Base-by-base conservation (phyloP, 139 green algal species). In the Micractinium sp. region DNA sequence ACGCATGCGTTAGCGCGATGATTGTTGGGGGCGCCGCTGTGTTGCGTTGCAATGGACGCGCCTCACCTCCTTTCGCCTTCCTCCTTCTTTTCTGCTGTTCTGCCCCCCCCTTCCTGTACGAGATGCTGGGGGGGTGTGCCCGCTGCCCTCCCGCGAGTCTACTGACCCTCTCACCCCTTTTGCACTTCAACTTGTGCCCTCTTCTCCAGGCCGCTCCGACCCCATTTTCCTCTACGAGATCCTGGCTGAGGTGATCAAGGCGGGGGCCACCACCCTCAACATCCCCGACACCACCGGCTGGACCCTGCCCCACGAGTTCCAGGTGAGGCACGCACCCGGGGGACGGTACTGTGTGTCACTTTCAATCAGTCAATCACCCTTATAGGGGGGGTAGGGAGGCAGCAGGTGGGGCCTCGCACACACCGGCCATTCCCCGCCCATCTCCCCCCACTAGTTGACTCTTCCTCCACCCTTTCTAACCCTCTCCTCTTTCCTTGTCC, bases 201-300 rank as follows among this genome's bases (percentile, higher is more conserved):
- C 33, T 4, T 20, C 36, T 3, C 33, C 87, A 90, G 95, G 95
- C 77, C 93, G 96, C 69, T 98, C 96, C 19, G 96, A 99, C 80
- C 96, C 95, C 19, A 77, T 94, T 56, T 99, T 99, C 90, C 95
- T 99, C 36, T 99, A 98, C 92, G 92, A 95, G 60, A 93, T 99
- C 36, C 93, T 96, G 90, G 92, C 41, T 85, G 97, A 96, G 87
- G 97, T 98, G 39, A 99, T 99, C 88, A 95, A 98, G 89, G 98
- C 98, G 29, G 98, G 98, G 36, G 98, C 98, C 41, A 99, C 98
- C 25, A 99, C 98, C 1, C 93, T 99, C 85, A 99, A 99, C 95
- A 99, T 99, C 92, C 98, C 98, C 1, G 97, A 99, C 94, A 99
- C 97, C 29, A 98, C 97, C 14, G 97, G 96, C 73, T 99, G 98